Base-by-base conservation (phyloP, 306 rosid species). In the Gillenia trifoliata region DNA sequence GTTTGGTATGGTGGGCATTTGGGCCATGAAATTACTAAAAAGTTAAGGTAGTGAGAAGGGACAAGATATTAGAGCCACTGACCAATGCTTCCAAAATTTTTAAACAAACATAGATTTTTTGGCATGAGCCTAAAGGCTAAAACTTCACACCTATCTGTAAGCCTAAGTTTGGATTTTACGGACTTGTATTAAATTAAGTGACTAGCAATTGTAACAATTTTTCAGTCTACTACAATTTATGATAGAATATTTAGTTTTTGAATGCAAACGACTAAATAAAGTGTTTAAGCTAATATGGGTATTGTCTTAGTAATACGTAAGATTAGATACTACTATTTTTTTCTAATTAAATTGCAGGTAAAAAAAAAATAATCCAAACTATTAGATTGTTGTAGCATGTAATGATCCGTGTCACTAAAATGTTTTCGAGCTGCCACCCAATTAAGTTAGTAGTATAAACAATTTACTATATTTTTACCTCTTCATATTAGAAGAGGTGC, bases 41-140 rank as follows among this genome's bases (percentile, higher is more conserved):
- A 12, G 36, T 57, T 57, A 31, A 70, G 64, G 33, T 36, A 23
- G 26, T 36, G 75, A 20, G 55, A 3, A 19, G 71, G 31, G 63
- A 67, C 59, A 28, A 22, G 77, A 55, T 54, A 74, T 50, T 33
- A 38, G 22, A 47, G 47, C 77, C 82, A 64, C 68, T 40, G 64
- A 64, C 49, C 38, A 78, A 62, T 71, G 72, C 64, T 71, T 78
- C 71, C 47, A 25, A 38, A 31, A 29, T 11, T 61, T 19, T 1
- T 28, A 29, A 29, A 16, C 64, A 59, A 59, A 55, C 3, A 9
- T 55, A 55, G 29, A 5, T 50, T 50, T 50, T 19, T 68, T 17
- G 72, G 71, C 49, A 43, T 31, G 23, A 47, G 60, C 61, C 62
- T 30, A 29, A 29, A 20, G 33, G 26, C 62, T 50, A 60, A 47